Percentiles rank a stretch among this genome's conserved stretches.
These are phyloP conservation scores for Gloeopeniophorella convolvens DNA, from an alignment of 768 basidiomycete genomes.

Conservation along the genomic window DNA sequence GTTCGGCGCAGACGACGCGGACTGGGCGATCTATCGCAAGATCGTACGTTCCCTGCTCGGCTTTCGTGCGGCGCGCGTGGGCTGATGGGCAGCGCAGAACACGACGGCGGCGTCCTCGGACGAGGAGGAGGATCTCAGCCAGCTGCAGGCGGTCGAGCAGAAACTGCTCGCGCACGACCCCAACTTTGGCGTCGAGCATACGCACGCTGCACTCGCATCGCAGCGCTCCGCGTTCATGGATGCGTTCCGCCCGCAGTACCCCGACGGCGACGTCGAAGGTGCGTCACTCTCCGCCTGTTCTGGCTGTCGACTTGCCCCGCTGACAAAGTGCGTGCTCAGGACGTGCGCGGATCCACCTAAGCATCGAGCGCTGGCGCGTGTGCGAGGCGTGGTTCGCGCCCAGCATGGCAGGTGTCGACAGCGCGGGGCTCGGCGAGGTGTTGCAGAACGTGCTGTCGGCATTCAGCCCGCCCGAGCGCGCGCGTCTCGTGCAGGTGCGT, in stretches of 20 bases:
- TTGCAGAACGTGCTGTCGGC: constrained; percentile 74
- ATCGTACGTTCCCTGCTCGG: constrained; percentile 49
- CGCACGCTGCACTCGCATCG: constrained; percentile 67
- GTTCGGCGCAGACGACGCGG: constrained; percentile 92
- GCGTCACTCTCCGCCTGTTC: constrained; percentile 1
- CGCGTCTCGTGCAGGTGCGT: constrained; percentile 65
- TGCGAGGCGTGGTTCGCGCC: constrained; percentile 93
- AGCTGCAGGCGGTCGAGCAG: constrained; percentile 68
- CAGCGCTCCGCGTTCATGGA: constrained; percentile 78
- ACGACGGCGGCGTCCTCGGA: constrained; percentile 68
- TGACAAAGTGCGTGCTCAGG: too few relatives aligned
- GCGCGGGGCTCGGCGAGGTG: constrained; percentile 86
- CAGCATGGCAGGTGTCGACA: constrained; percentile 53
- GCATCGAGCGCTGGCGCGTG: constrained; percentile 83
- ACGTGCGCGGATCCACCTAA: constrained; percentile 77
- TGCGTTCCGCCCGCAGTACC: constrained; percentile 74
- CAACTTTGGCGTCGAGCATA: constrained; percentile 71
- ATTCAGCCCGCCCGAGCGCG: constrained; percentile 61
- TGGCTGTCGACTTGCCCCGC: too few relatives aligned
- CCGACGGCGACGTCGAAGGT: constrained; percentile 68
- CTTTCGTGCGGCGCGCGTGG: neutral
- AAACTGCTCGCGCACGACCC: constrained; percentile 81
- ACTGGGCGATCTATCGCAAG: constrained; percentile 97
- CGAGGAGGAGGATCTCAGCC: constrained; percentile 79
- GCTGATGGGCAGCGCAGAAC: constrained; percentile 40